phyloP scores from a whole-genome alignment of 306 rosid genomes.

The Leucaena leucocephala region DNA sequence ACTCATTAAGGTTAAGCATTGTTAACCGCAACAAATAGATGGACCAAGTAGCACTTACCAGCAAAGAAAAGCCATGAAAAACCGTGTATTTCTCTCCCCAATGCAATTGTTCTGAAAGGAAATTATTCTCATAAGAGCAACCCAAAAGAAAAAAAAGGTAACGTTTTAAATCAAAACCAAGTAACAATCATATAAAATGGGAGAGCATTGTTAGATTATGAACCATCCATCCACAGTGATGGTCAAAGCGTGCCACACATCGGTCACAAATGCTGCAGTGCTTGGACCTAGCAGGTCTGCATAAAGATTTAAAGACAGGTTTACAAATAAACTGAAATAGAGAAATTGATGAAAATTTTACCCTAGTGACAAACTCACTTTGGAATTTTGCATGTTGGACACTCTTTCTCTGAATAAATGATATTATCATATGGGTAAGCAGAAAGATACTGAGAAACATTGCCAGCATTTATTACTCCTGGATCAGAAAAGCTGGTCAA shows the following conservation, averaged over 20 bases:
- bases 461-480: slow-evolving; percentile 69
- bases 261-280: slow-evolving; percentile 91
- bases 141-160: slow-evolving; percentile 8
- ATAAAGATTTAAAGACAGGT: slow-evolving; percentile 28
- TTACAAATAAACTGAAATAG: slow-evolving; percentile 7
- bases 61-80: slow-evolving; percentile 87
- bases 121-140: slow-evolving; percentile 36
- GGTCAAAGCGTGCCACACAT: slow-evolving; percentile 96
- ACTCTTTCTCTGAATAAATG: slow-evolving; percentile 78
- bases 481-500: slow-evolving; percentile 96
- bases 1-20: slow-evolving; percentile 10
- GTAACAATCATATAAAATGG: slow-evolving; percentile 15
- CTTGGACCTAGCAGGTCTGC: slow-evolving; percentile 98
- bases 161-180: slow-evolving; percentile 16
- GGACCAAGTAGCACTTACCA: slow-evolving; percentile 68
- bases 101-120: slow-evolving; percentile 89
- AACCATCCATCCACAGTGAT: slow-evolving; percentile 99
- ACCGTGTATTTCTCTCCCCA: slow-evolving; percentile 86
- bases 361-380: slow-evolving; percentile 61
- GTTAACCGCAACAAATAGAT: slow-evolving; percentile 27
- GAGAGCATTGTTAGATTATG: slow-evolving; percentile 29
- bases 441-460: slow-evolving; percentile 76
- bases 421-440: slow-evolving; percentile 86
- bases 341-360: slow-evolving; percentile 14
- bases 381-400: slow-evolving; percentile 89